Base-by-base conservation (phyloP, 208 protist genomes). In the Trypanosoma avium region DNA sequence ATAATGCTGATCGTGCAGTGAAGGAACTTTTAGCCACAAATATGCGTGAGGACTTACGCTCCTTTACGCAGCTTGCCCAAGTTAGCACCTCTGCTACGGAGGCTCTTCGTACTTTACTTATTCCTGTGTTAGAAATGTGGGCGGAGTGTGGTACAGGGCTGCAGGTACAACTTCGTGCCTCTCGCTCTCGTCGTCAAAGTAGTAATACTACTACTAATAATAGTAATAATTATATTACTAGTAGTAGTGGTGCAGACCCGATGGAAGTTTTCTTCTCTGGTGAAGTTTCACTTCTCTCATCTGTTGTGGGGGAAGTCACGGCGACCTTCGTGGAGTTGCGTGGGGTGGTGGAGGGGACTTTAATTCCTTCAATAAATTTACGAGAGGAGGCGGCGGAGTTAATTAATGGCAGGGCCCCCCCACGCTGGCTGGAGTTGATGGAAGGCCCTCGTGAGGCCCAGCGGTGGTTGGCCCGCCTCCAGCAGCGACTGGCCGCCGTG, bases 1-100 rank as follows among this genome's bases (percentile, higher is more conserved):
- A 85, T 61, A 99, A 99, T 79, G 86, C 96, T 13, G 94, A 98
- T 60, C 78, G 86, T 45, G 81, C 84, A 0, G 90, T 98, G 59
- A 93, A 97, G 75, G 82, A 93, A 68, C 76, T 79, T 30, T 24
- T 72, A 19, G 79, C 83, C n/a, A 46, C 63, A 21, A 38, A 42
- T 30, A 67, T 95, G 32, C 61, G 86, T 1, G 82, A 84, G 35
- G 72, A 81, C 40, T 88, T 98, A 17, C 93, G 93, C 15, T 60
- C 73, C 42, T 77, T 98, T n/a, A 46, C 59, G n/a, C 46, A 75
- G 27, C 21, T 53, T 38, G 26, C 59, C 10, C 32, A 55, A 10
- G 52, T 43, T 6, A 45, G 55, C 21, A 46, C 22, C 26, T 82
- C 81, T 35, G 76, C 90, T 12, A 86, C 79, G n/a, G 91, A 97